Percentiles rank a stretch among this genome's conserved stretches.
Evolutionary conservation across 129 eudicot genomes (phyloP).

Genomic region (Oenanthe sinensis): DNA sequence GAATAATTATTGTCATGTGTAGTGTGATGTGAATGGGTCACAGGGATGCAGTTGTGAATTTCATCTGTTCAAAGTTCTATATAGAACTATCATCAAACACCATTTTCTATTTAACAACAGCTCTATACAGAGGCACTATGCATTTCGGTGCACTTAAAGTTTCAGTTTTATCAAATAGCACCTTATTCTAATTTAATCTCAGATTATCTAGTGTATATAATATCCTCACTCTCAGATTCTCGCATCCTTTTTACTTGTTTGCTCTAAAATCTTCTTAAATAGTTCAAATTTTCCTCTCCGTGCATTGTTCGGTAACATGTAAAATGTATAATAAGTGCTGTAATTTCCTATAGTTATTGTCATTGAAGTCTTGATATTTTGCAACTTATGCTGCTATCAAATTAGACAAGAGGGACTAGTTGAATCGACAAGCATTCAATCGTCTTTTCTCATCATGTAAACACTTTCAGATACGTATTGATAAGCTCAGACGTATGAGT

Average conservation of each 20-base stretch:
- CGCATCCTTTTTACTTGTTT: not conserved
- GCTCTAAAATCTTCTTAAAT: not conserved
- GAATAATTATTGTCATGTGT: not conserved
- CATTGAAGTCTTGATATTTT: no score
- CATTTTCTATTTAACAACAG: not conserved
- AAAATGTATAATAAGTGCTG: no score
- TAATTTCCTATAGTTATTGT: no score
- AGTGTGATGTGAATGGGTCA: not conserved
- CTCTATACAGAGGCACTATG: not conserved
- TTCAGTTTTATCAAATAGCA: not conserved
- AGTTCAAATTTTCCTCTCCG: not conserved
- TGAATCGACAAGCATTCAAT: no score
- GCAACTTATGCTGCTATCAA: not conserved
- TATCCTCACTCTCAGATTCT: not conserved
- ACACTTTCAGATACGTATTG: not conserved
- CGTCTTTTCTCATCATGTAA: not conserved
- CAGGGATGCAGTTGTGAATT: not conserved
- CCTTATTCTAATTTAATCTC: not conserved
- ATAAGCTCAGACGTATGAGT: not conserved
- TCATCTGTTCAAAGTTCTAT: not conserved
- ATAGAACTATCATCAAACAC: not conserved
- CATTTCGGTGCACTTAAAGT: no score
- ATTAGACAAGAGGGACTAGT: not conserved
- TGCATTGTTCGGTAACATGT: not conserved
- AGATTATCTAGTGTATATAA: not conserved